Conservation (phyloP, 2,329 filamentous ascomycete genomes). For the Sphaceloma murrayae region DNA sequence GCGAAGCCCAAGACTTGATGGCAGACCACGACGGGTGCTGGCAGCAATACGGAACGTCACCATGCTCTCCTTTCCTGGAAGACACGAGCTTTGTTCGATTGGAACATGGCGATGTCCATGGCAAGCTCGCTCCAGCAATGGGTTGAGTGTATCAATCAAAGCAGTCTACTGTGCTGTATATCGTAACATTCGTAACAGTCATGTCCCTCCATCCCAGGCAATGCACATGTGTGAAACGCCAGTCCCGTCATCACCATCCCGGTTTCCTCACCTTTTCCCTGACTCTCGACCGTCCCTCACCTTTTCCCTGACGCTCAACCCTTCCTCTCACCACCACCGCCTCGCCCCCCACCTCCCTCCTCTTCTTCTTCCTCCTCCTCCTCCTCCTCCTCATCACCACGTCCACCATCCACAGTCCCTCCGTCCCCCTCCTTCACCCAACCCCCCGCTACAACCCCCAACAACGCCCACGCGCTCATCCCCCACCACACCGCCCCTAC, state of each 20-base stretch:
- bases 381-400: slow-evolving; percentile 51
- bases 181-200: slow-evolving; percentile 5
- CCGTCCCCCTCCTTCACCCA: slow-evolving; percentile 53
- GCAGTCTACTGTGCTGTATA: slow-evolving; percentile 8
- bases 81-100: too few species aligned
- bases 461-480: slow-evolving; percentile 43
- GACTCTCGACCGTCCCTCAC: background rate
- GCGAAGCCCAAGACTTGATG: slow-evolving; percentile 21
- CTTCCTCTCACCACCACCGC: background rate
- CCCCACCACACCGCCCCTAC: slow-evolving; percentile 51
- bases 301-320: background rate
- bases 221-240: too few species aligned
- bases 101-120: too few species aligned
- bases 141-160: background rate
- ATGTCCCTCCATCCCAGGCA: too few species aligned
- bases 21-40: too few species aligned
- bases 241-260: too few species aligned
- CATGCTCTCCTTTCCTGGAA: too few species aligned
- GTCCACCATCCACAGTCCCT: too few species aligned
- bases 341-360: slow-evolving; percentile 10
- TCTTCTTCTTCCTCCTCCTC: slow-evolving; percentile 35
- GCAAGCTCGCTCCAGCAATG: too few species aligned
- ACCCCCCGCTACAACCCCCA: slow-evolving; percentile 50
- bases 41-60: too few species aligned
- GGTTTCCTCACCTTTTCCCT: too few species aligned